Base-by-base conservation (phyloP, 345 rosid genomes). In the Eucalyptus polyanthemos region DNA sequence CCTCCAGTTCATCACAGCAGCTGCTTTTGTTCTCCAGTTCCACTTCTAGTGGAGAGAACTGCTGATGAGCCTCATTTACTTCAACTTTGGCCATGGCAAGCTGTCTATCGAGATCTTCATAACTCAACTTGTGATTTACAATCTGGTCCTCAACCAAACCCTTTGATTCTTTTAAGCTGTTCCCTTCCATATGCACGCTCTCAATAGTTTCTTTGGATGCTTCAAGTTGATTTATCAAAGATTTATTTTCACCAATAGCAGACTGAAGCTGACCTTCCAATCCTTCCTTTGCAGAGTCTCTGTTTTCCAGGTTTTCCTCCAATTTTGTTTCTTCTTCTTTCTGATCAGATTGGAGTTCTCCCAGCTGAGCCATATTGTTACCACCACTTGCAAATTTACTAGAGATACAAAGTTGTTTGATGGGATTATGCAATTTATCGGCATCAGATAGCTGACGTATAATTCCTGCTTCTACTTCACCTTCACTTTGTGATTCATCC, bases 401-500 rank as follows among this genome's bases (percentile, higher is more conserved):
- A 37, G 83, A 40, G 83, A 76, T 76, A 76, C 83, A 37, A 21
- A 76, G 83, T 24, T 90, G 87, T 86, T 87, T 91, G 40, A 53
- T 51, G 34, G 87, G 44, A 89, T 89, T 49, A 89, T 72, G 65
- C 72, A 81, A 88, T 87, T 90, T 91, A 86, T 92, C 94, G 60
- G 90, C 92, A 90, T 93, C 95, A 49, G 94, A 90, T 53, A 87
- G 65, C 86, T 92, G 93, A 92, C 90, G 16, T 53, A 86, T 27
- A 86, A 86, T 62, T 86, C 95, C 95, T 85, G 88, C 92, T 86
- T 95, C 99, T 62, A 91, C 91, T 93, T 97, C 96, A 62, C 93
- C 90, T 93, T 93, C 99, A 90, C 95, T 95, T 60, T 87, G 90
- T 21, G 95, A 86, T 86, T 94, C 99, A 91, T 95, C 98, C 95